A percentile compares a stretch with the other conserved stretches of the same genome.
phyloP scores from a whole-genome alignment of 2,329 filamentous ascomycete genomes.

The Diaporthe destruens region DNA sequence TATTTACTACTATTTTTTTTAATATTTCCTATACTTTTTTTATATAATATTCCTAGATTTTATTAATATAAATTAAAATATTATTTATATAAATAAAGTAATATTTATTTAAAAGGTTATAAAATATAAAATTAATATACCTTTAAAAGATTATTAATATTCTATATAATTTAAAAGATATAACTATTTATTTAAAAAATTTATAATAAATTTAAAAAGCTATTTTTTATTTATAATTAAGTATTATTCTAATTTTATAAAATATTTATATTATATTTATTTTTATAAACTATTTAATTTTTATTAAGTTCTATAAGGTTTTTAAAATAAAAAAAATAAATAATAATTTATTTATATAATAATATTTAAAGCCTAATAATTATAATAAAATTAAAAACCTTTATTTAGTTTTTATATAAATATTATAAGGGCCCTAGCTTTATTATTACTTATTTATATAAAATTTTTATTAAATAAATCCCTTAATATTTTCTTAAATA shows the following conservation, averaged over 20 bases:
- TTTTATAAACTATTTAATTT: too few relatives aligned
- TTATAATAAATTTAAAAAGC: not conserved
- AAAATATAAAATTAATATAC: not conserved
- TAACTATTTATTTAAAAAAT: not conserved
- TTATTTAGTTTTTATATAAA: too few relatives aligned
- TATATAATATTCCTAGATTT: not conserved
- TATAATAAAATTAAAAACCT: too few relatives aligned
- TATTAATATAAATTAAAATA: not conserved
- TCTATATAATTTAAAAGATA: not conserved
- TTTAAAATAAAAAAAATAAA: too few relatives aligned
- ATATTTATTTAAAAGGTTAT: not conserved
- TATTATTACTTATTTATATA: not conserved
- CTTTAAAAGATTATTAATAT: not conserved
- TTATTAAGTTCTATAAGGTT: too few relatives aligned
- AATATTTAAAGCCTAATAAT: too few relatives aligned
- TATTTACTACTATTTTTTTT: not conserved
- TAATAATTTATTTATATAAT: too few relatives aligned
- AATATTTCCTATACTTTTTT: not conserved
- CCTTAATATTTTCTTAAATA: not conserved
- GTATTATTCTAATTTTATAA: not conserved
- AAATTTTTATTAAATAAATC: not conserved
- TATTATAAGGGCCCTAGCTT: not conserved
- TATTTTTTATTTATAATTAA: not conserved
- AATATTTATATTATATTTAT: too few relatives aligned
- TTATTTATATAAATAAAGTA: not conserved